A percentile compares a stretch with the other conserved stretches of the same genome.
These are phyloP conservation scores for Gentiana macrophylla DNA, from an alignment of 257 asterid species.

Conservation along the genomic window DNA sequence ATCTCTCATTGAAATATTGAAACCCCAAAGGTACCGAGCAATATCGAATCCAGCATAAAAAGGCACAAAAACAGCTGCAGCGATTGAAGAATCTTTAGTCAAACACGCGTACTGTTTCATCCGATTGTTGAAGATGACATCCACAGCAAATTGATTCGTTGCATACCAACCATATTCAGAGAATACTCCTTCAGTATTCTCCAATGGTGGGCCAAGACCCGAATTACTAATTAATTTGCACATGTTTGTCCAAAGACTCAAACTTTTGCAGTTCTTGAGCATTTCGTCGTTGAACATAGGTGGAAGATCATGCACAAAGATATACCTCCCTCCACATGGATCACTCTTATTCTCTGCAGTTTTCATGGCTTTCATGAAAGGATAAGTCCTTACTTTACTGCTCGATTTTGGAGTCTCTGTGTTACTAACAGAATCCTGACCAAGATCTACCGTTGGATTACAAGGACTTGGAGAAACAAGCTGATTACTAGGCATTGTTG, in stretches of 20 bases:
- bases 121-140: conserved; percentile 32
- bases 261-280: conserved; percentile 34
- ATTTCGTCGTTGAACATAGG: conserved; percentile 36
- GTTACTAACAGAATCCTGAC: not conserved
- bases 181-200: conserved; percentile 32
- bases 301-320: conserved; percentile 39
- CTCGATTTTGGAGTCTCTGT: not conserved
- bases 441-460: conserved; percentile 5
- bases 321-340: conserved; percentile 51
- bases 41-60: conserved; percentile 78
- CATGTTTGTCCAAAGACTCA: conserved; percentile 41
- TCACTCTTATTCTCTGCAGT: conserved; percentile 66
- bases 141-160: conserved; percentile 41
- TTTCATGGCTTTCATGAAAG: conserved; percentile 63
- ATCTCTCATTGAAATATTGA: conserved; percentile 51
- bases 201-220: conserved; percentile 42
- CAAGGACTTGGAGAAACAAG: conserved; percentile 1
- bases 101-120: conserved; percentile 39
- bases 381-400: conserved; percentile 23
- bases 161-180: conserved; percentile 37
- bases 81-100: conserved; percentile 36
- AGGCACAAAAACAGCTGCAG: conserved; percentile 47
- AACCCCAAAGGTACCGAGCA: conserved; percentile 82
- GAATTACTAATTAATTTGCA: conserved; percentile 27
- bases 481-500: conserved; percentile 10